A percentile compares a stretch with the other conserved stretches of the same genome.
Evolutionary conservation across 257 asterid genomes (phyloP).

Genomic region (Rhazya stricta): DNA sequence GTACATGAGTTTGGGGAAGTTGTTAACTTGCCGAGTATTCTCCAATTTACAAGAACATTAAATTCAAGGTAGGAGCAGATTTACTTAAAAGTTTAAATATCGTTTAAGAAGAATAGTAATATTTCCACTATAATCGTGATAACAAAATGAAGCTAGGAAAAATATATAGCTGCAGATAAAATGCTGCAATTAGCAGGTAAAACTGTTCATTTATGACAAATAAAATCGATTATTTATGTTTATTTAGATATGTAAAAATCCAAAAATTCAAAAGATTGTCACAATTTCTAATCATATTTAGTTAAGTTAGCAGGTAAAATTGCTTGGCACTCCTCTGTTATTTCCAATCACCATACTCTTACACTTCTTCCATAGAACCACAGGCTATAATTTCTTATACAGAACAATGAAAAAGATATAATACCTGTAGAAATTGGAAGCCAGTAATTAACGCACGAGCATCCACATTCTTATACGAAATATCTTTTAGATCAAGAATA

Average conservation of each 20-base stretch:
- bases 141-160: no score
- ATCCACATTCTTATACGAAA: slow-evolving; percentile 61
- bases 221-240: no score
- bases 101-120: no score
- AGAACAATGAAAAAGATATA: slow-evolving; percentile 15
- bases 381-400: background rate
- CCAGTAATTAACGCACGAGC: slow-evolving; percentile 67
- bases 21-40: background rate
- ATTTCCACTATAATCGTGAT: no score
- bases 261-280: background rate
- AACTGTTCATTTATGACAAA: no score
- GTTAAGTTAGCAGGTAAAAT: background rate
- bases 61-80: background rate
- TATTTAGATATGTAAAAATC: no score
- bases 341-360: background rate
- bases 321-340: background rate
- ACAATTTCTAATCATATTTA: background rate
- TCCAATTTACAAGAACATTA: background rate
- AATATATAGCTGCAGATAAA: no score
- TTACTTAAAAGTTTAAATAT: background rate
- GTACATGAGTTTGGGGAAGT: background rate
- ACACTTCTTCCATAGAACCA: background rate
- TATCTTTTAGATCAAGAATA: slow-evolving; percentile 53
- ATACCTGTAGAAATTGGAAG: slow-evolving; percentile 79
- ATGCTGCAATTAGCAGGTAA: no score